Base-by-base conservation (phyloP, 2,329 filamentous ascomycete genomes). In the Aureobasidium leucospermi region DNA sequence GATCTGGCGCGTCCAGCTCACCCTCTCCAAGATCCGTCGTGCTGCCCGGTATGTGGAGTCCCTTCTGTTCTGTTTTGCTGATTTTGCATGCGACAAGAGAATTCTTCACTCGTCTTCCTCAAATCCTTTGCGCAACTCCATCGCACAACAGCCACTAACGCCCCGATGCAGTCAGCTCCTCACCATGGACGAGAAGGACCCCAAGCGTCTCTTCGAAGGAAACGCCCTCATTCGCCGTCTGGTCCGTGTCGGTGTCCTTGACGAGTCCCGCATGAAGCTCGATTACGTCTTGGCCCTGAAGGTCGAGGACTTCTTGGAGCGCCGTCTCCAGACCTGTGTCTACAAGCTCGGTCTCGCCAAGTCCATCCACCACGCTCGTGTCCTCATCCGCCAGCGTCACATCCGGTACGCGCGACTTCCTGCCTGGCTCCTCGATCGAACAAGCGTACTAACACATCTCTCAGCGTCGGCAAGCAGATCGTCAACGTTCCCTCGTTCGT, bases 181-280 rank as follows among this genome's bases (percentile, higher is more conserved):
- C 78, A 99, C 94, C 74, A 90, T 99, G 78, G 94, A 99, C 76
- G 94, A 99, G 85, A 99, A 99, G 85, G 94, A 99, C 83, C 94
- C 94, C 79, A 97, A 97, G 88, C 92, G 94, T 82, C 92, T 99
- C 70, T 99, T 99, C 85, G 94, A 99, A 86, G 94, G 94, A 81
- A 99, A 99, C 81, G 94, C 94, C 78, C 87, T 99, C 78, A 99
- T 99, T 88, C 94, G 94, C 79, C 94, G 94, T 89, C 91, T 99
- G 70, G 94, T 99, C 70, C 94, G 94, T 79, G 92, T 97, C 78
- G 94, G 94, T 90, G 94, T 99, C 75, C 90, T 99, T 75, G 94
- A 99, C 79, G 94, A 99, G 85, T 92, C 92, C 78, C 94, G 94
- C 86, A 99, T 99, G 94, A 99, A 96, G 89, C 94, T 99, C 85